These are phyloP conservation scores for Turnera subulata DNA, from an alignment of 345 rosid species.

Conservation along the genomic window DNA sequence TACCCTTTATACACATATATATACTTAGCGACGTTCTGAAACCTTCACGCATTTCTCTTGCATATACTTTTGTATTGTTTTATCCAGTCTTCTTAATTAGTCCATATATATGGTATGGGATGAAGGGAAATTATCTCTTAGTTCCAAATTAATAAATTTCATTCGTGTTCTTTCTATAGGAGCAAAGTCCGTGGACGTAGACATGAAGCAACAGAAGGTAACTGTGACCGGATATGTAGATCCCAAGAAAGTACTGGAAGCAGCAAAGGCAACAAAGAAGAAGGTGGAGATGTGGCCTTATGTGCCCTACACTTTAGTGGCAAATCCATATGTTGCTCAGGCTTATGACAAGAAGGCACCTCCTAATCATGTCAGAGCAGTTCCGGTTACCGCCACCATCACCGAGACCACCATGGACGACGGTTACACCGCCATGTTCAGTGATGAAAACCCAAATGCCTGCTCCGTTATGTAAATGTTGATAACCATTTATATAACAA, in stretches of 20 bases:
- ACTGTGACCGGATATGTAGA: conserved; percentile 68
- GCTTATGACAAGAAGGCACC: conserved; percentile 97
- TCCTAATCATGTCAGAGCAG: conserved; percentile 56
- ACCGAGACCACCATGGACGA: conserved; percentile 61
- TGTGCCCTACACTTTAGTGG: conserved; percentile 63
- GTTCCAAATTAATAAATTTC: no score
- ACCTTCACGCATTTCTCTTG: background rate
- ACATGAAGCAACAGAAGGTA: conserved; percentile 75
- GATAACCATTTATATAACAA: no score
- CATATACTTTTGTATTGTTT: background rate
- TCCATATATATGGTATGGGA: no score
- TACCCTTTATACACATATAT: no score
- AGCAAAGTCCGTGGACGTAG: conserved; percentile 59
- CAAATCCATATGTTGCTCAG: conserved; percentile 67
- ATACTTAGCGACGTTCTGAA: background rate
- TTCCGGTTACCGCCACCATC: conserved; percentile 46
- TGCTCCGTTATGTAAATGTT: conserved; percentile 77
- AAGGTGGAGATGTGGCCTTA: conserved; percentile 94
- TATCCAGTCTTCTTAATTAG: background rate
- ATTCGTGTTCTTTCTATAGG: background rate
- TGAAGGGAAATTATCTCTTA: no score
- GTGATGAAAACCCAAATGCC: conserved; percentile 80
- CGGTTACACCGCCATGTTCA: conserved; percentile 56
- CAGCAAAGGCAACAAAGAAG: conserved; percentile 80
- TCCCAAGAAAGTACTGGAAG: conserved; percentile 53